Evolutionary conservation across 2,329 filamentous ascomycete species (phyloP).

Genomic region (Hyphodiscus sp.): DNA sequence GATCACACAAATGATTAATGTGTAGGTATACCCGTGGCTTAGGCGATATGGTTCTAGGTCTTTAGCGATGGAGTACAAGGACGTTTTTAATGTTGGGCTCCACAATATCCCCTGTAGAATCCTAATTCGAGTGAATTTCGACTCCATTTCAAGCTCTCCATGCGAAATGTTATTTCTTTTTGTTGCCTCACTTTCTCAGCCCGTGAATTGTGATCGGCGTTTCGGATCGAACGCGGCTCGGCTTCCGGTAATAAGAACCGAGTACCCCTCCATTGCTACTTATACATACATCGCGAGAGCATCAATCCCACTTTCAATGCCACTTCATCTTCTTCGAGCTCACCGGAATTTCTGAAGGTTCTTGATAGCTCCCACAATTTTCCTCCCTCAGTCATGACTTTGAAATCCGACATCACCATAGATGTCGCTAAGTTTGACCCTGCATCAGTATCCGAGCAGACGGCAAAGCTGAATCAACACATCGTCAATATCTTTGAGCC

Average conservation of each 20-base stretch:
- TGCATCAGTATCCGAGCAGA: conserved; percentile 33
- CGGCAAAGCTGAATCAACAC: conserved; percentile 37
- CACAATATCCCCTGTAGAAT: background rate
- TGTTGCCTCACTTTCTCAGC: background rate
- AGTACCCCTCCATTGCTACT: background rate
- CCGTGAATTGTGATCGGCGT: background rate
- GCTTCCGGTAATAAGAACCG: too few relatives aligned
- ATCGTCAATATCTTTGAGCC: conserved; percentile 22
- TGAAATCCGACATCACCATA: background rate
- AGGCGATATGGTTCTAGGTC: conserved; percentile 10
- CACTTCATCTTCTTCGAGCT: background rate
- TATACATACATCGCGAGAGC: background rate
- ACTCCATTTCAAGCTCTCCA: background rate
- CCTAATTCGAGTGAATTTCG: background rate
- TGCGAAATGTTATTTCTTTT: background rate
- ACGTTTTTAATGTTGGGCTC: background rate
- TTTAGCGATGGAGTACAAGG: background rate
- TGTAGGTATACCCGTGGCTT: conserved; percentile 4
- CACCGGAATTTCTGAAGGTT: background rate
- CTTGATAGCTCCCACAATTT: background rate
- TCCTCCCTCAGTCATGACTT: background rate
- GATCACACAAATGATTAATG: background rate
- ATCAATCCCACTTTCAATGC: background rate
- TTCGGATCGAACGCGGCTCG: background rate
- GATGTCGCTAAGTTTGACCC: conserved; percentile 37